Conservation (phyloP, 768 basidiomycete genomes). For the Kwoniella pini region DNA sequence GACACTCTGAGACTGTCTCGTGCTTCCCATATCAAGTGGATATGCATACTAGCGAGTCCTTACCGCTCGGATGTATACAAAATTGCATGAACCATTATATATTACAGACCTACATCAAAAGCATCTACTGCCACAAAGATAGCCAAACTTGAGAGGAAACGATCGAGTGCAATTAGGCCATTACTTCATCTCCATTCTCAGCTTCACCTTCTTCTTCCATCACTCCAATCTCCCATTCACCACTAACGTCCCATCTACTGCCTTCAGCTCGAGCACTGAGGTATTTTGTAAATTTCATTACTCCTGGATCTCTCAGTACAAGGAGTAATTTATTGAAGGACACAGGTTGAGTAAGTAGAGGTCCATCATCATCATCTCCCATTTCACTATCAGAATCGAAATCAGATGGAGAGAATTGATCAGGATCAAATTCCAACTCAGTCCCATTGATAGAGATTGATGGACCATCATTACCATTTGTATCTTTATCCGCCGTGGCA, state of each 20-base stretch:
- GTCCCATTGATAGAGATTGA: conserved; percentile 45
- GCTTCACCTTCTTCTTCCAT: conserved; percentile 61
- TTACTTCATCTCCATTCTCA: conserved; percentile 56
- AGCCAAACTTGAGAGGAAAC: too few relatives aligned
- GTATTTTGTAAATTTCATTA: conserved; percentile 95
- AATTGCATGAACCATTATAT: too few relatives aligned
- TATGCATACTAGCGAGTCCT: too few relatives aligned
- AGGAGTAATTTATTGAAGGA: conserved; percentile 86
- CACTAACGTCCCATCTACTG: conserved; percentile 89
- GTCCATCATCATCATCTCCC: conserved; percentile 65
- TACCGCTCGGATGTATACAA: too few relatives aligned
- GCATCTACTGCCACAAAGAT: too few relatives aligned
- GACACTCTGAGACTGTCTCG: too few relatives aligned
- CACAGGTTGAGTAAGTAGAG: conserved; percentile 80
- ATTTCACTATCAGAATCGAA: conserved; percentile 53
- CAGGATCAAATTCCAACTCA: conserved; percentile 53
- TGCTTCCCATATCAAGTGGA: too few relatives aligned
- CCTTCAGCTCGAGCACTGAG: conserved; percentile 84
- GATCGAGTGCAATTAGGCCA: not conserved
- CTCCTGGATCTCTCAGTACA: conserved; percentile 86
- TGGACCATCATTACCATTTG: conserved; percentile 16
- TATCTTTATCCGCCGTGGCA: conserved; percentile 1
- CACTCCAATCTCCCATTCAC: conserved; percentile 88
- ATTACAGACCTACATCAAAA: too few relatives aligned
- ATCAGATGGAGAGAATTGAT: conserved; percentile 52